Conservation (phyloP, 164 flowering plant genomes). For the Tetracentron sinense region DNA sequence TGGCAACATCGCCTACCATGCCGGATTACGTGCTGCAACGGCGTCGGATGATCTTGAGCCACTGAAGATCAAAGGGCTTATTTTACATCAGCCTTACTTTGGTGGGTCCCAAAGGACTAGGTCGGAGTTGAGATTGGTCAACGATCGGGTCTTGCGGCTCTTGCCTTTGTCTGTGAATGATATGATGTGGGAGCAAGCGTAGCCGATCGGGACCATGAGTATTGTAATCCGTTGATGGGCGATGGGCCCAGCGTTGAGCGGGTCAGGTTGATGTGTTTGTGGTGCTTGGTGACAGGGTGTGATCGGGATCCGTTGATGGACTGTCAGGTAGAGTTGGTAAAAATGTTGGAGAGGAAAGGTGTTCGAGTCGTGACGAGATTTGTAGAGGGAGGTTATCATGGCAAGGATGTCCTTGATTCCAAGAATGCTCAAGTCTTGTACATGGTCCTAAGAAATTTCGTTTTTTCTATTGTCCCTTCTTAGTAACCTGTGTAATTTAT, state of each 20-base stretch:
- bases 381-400: slow-evolving; percentile 44
- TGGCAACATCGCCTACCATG: slow-evolving; percentile 53
- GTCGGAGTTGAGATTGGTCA: slow-evolving; percentile 36
- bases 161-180: slow-evolving; percentile 38
- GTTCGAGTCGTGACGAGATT: slow-evolving; percentile 34
- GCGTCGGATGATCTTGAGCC: slow-evolving; percentile 34
- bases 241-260: slow-evolving; percentile 6
- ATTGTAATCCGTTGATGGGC: slow-evolving; percentile 33
- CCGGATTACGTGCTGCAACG: slow-evolving; percentile 35
- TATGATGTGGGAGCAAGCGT: slow-evolving; percentile 45
- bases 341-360: slow-evolving; percentile 39
- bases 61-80: slow-evolving; percentile 42
- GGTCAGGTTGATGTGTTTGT: slow-evolving; percentile 37
- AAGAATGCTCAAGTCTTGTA: slow-evolving; percentile 24
- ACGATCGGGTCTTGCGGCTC: slow-evolving; percentile 33
- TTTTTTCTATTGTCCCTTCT: too few species aligned
- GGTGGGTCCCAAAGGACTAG: slow-evolving; percentile 46
- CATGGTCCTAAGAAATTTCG: slow-evolving; percentile 24
- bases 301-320: slow-evolving; percentile 49
- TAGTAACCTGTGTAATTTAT: too few species aligned
- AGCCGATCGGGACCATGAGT: slow-evolving; percentile 56
- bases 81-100: slow-evolving; percentile 46
- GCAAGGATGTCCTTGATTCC: slow-evolving; percentile 35
- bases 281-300: slow-evolving; percentile 37
- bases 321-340: slow-evolving; percentile 33